Evolutionary conservation across 2,329 filamentous ascomycete species (phyloP).

Genomic region (Fusarium mangiferae): DNA sequence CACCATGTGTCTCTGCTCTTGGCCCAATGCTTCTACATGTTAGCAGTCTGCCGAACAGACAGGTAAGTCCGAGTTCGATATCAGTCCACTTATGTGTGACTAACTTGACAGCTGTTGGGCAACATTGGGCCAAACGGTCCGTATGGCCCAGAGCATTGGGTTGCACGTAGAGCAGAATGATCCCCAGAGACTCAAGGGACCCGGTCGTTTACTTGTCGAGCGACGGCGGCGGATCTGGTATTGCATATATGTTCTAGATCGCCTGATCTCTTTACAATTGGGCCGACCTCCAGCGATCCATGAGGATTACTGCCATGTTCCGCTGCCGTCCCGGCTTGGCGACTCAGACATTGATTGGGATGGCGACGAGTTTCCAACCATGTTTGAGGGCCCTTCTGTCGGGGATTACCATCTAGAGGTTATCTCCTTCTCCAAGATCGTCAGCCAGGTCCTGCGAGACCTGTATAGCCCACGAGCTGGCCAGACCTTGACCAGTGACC

Average conservation of each 20-base stretch:
- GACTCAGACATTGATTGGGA: not conserved
- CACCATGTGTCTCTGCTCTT: not conserved
- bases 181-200: not conserved
- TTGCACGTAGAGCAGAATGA: not conserved
- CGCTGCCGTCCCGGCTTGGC: not conserved
- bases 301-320: not conserved
- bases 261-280: not conserved
- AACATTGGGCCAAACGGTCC: not conserved
- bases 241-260: not conserved
- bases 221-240: not conserved
- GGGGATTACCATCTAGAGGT: not conserved
- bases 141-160: not conserved
- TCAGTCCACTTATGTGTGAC: rapidly evolving
- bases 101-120: not conserved
- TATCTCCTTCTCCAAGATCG: not conserved
- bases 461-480: not conserved
- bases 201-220: rapidly evolving
- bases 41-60: not conserved
- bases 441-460: not conserved
- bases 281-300: not conserved
- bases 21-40: not conserved
- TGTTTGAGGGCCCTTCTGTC: not conserved
- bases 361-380: not conserved
- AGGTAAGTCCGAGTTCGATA: not conserved
- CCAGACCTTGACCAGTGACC: not conserved